Evolutionary conservation across 2,329 filamentous ascomycete species (phyloP).

Genomic region (Fusarium sp.): DNA sequence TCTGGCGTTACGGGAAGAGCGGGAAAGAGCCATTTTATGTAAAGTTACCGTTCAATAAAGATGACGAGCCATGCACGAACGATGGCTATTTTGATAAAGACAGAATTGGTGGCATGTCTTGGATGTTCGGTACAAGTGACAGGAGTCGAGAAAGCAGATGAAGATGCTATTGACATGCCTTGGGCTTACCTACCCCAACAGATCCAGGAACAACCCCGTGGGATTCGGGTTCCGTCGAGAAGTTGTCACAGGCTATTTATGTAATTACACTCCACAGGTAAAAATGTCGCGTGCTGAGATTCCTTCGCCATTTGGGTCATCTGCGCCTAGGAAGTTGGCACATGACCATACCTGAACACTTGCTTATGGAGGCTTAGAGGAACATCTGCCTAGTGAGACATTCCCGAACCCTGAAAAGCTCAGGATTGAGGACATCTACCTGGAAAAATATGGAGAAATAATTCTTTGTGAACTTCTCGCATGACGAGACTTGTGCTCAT

Average conservation of each 20-base stretch:
- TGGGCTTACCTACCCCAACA: not conserved
- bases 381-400: slow-evolving; percentile 40
- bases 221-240: not conserved
- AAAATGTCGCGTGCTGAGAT: slow-evolving; percentile 35
- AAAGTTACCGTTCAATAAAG: slow-evolving; percentile 42
- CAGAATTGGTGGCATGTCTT: slow-evolving; percentile 4
- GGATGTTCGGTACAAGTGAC: not conserved
- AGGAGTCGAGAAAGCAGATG: not conserved
- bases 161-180: not conserved
- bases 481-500: slow-evolving; percentile 41
- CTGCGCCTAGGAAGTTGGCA: slow-evolving; percentile 23
- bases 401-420: slow-evolving; percentile 6
- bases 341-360: slow-evolving; percentile 39
- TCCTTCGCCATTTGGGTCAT: slow-evolving; percentile 33
- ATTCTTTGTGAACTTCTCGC: slow-evolving; percentile 28
- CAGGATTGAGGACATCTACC: not conserved
- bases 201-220: not conserved
- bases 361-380: slow-evolving; percentile 37
- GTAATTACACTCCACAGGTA: slow-evolving; percentile 5
- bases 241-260: not conserved
- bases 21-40: slow-evolving; percentile 49
- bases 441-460: slow-evolving; percentile 14
- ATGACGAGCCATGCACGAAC: slow-evolving; percentile 39
- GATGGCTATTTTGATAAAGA: slow-evolving; percentile 40
- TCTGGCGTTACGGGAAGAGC: slow-evolving; percentile 49